phyloP scores from a whole-genome alignment of 805 yeast species.

The Suhomyces xylopsoci region DNA sequence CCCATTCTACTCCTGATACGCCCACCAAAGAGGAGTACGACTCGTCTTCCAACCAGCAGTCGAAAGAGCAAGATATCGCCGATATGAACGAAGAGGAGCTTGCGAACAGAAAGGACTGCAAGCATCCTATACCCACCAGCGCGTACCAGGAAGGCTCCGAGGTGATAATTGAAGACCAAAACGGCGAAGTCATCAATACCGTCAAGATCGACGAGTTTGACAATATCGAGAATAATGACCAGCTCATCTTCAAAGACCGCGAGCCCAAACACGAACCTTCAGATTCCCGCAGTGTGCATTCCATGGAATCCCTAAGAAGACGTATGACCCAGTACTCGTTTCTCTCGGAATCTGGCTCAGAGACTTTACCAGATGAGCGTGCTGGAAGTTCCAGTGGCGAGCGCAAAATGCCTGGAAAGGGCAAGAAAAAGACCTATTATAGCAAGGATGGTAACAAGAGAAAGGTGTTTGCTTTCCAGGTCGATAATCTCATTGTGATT shows the following conservation, averaged over 20 bases:
- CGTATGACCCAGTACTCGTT: slow-evolving; percentile 33
- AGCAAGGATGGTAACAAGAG: slow-evolving; percentile 27
- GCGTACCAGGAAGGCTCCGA: slow-evolving; percentile 63
- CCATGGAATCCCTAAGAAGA: slow-evolving; percentile 38
- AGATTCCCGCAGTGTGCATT: slow-evolving; percentile 30
- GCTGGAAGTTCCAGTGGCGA: neutral
- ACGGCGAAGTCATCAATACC: slow-evolving; percentile 75
- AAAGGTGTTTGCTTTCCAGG: slow-evolving; percentile 68
- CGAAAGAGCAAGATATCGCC: neutral
- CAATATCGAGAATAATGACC: slow-evolving; percentile 13
- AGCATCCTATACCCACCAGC: slow-evolving; percentile 24
- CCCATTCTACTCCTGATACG: slow-evolving; percentile 5
- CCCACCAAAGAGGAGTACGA: slow-evolving; percentile 7
- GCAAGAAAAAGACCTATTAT: slow-evolving; percentile 24
- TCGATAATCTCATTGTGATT: slow-evolving; percentile 73
- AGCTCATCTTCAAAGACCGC: neutral
- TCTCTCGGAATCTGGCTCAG: slow-evolving; percentile 11
- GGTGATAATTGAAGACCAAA: slow-evolving; percentile 74
- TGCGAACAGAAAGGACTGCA: slow-evolving; percentile 4
- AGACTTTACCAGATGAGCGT: slow-evolving; percentile 8
- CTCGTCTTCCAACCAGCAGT: neutral
- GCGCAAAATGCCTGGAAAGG: neutral
- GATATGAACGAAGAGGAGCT: neutral
- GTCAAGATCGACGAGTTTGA: slow-evolving; percentile 20
- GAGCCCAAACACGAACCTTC: neutral